These are phyloP conservation scores for Candida lessepsii DNA, from an alignment of 805 yeast species.

Conservation along the genomic window DNA sequence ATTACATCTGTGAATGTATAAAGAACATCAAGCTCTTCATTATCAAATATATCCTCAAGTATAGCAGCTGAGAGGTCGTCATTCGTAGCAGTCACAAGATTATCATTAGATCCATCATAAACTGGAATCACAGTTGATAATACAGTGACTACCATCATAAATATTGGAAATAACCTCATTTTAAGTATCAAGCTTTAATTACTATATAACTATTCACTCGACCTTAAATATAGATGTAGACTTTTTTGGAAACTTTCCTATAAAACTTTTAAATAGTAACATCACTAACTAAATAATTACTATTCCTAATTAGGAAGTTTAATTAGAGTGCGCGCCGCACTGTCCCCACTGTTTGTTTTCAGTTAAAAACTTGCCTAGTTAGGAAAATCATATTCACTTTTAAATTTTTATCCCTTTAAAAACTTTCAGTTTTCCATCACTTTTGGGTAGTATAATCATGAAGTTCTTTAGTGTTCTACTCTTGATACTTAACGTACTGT, in stretches of 20 bases:
- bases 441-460: neutral
- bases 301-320: constrained; percentile 9
- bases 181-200: neutral
- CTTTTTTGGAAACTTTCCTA: constrained; percentile 2
- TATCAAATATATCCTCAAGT: constrained; percentile 6
- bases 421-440: neutral
- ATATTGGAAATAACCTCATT: constrained; percentile 1
- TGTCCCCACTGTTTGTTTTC: constrained; percentile 6
- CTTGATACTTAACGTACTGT: neutral
- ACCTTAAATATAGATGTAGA: neutral
- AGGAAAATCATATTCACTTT: constrained; percentile 5
- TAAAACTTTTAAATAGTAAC: neutral
- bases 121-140: constrained; percentile 5
- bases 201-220: neutral
- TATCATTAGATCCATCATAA: no score
- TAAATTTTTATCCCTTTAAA: neutral
- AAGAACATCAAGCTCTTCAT: constrained; percentile 12
- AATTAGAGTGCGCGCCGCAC: constrained; percentile 1
- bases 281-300: neutral
- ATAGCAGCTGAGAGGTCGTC: neutral
- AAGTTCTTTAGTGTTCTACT: neutral
- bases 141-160: constrained; percentile 2
- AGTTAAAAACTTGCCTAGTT: constrained; percentile 4
- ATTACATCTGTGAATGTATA: constrained; percentile 8
- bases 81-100: no score